Conservation (phyloP, 495 filamentous ascomycete genomes). For the Podospora bellae-mahoneyi region DNA sequence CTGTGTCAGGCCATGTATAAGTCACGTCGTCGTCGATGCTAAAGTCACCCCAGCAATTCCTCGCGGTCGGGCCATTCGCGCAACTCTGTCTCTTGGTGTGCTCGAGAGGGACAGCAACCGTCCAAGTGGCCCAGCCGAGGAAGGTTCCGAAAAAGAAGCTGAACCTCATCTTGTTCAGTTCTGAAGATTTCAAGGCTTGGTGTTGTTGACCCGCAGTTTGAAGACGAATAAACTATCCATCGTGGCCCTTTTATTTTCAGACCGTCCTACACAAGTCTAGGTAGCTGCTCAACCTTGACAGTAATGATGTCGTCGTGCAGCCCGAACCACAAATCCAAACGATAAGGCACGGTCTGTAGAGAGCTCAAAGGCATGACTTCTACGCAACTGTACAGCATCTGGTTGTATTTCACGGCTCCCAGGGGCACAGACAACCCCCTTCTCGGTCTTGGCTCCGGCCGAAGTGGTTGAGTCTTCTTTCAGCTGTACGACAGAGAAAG, state of each 20-base stretch:
- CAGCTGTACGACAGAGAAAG: background rate
- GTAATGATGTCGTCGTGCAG: background rate
- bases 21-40: conserved; percentile 17
- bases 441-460: background rate
- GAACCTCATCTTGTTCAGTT: background rate
- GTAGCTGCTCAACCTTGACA: background rate
- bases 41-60: conserved; percentile 23
- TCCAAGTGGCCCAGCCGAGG: background rate
- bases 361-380: background rate
- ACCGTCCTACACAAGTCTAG: too few species aligned
- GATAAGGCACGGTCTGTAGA: background rate
- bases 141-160: background rate
- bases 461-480: background rate
- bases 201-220: background rate
- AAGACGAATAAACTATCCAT: background rate
- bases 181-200: background rate
- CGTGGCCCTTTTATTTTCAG: background rate
- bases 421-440: background rate
- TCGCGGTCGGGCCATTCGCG: conserved; percentile 17
- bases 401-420: background rate
- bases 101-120: background rate
- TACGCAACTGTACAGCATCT: background rate
- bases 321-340: background rate
- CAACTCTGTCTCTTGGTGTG: conserved; percentile 11
- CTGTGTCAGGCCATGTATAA: conserved; percentile 16